Evolutionary conservation across 139 green algal genomes (phyloP).

Genomic region (Nannochloris sp.): DNA sequence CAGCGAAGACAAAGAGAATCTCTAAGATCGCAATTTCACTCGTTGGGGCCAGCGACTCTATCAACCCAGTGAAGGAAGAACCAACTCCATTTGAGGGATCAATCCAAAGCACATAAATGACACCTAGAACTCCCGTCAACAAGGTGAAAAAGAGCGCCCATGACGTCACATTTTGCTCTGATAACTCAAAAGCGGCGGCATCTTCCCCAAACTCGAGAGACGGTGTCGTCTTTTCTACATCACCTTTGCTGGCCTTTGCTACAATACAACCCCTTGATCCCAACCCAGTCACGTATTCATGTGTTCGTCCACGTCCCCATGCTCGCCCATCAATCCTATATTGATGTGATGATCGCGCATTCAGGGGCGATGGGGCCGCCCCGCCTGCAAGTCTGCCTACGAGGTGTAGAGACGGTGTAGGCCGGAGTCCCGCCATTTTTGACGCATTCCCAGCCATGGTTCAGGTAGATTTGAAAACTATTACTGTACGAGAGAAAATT

Average conservation of each 20-base stretch:
- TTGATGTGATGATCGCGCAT: no score
- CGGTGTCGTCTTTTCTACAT: neutral
- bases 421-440: no score
- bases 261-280: no score
- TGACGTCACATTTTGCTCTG: slow-evolving; percentile 55
- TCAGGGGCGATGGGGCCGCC: no score
- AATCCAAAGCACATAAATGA: slow-evolving; percentile 82
- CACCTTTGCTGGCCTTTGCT: neutral
- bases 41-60: slow-evolving; percentile 36
- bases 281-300: no score
- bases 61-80: slow-evolving; percentile 46
- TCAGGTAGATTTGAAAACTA: no score
- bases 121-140: slow-evolving; percentile 60
- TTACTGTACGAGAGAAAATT: no score
- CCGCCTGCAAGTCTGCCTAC: no score
- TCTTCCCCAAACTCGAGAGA: slow-evolving; percentile 75
- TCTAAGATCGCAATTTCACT: slow-evolving; percentile 61
- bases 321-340: no score
- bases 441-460: no score
- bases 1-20: slow-evolving; percentile 79
- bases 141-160: slow-evolving; percentile 76
- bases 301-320: no score
- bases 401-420: no score
- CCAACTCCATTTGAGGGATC: slow-evolving; percentile 55
- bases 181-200: slow-evolving; percentile 68